Base-by-base conservation (phyloP, 768 basidiomycete genomes). In the Hericium alpestre region DNA sequence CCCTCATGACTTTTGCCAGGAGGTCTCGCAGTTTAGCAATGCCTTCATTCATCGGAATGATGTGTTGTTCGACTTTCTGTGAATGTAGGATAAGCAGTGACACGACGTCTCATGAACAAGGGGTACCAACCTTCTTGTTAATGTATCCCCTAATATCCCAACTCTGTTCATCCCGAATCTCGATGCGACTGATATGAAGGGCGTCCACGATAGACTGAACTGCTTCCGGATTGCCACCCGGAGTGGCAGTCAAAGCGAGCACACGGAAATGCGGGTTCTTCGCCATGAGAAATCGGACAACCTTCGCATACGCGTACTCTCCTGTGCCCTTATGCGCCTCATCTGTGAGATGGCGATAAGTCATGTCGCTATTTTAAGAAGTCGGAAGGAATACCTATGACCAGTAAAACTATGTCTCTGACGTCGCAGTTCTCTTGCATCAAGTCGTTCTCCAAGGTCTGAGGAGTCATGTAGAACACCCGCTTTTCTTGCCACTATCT, bases 321-420 rank as follows among this genome's bases (percentile, higher is more conserved):
- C 96, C 95, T 0, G 86, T 91, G 11, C 90, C 95, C 62, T 87
- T 84, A 71, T 99, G 96, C 0, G 96, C 96, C 69, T 97, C 94
- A 63, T 97, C 94, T 93, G 56, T 50, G 50, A 51, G 39, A 54
- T 18, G 32, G 20, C n/a, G 41, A 3, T 47, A n/a, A 46, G 40
- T 43, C 20, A 54, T 51, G 48, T 15, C 4, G 23, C 12, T 12
- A 46, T 32, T 27, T 40, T 4, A 32, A 51, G 8, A 37, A 4
- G 27, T 10, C 46, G 11, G 57, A 40, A 37, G 15, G 62, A 77
- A 47, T 59, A 88, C 95, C 95, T 54, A 98, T 77, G 25, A 99
- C 93, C 11, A 96, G 71, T 40, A 96, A 80, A 27, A 95, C 76
- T 23, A 99, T 86, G 64, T 93, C 87, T 37, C 74, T 69, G 0